A percentile compares a stretch with the other conserved stretches of the same genome.
phyloP scores from a whole-genome alignment of 352 stramenopile species.

The Globisporangium radiosum region DNA sequence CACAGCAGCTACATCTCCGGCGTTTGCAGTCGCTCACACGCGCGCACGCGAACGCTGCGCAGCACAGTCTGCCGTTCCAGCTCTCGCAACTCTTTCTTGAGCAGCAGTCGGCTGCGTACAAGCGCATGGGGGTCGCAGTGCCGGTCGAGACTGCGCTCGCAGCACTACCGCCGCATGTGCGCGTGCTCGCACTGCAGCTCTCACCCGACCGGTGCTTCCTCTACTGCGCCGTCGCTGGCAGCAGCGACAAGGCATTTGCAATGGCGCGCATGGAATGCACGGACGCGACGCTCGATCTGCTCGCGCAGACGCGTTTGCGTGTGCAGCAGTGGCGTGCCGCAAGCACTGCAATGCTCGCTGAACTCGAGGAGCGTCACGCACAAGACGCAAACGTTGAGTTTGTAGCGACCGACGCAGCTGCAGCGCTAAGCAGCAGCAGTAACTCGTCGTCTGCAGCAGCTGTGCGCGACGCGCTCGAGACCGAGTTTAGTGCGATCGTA shows the following conservation, averaged over 20 bases:
- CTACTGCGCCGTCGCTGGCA: conserved; percentile 36
- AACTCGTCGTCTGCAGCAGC: conserved; percentile 1
- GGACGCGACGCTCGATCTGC: conserved; percentile 14
- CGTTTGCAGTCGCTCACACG: conserved; percentile 30
- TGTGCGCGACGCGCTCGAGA: conserved; percentile 37
- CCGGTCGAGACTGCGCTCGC: conserved; percentile 36
- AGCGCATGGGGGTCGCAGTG: conserved; percentile 40
- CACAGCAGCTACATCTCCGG: conserved; percentile 40
- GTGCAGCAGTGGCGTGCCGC: conserved; percentile 31
- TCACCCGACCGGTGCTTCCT: conserved; percentile 64
- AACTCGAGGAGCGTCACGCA: conserved; percentile 28
- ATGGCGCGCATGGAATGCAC: conserved; percentile 64
- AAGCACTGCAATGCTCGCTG: conserved; percentile 29
- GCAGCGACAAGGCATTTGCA: conserved; percentile 29
- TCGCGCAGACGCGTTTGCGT: conserved; percentile 23
- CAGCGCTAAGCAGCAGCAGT: background rate
- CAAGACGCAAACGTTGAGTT: conserved; percentile 41
- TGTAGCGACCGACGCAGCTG: conserved; percentile 7
- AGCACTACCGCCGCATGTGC: conserved; percentile 25
- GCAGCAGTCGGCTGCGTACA: conserved; percentile 57
- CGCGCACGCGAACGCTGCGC: conserved; percentile 30
- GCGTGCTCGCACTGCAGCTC: conserved; percentile 56
- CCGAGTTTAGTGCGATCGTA: conserved; percentile 46
- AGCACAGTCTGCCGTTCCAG: conserved; percentile 54
- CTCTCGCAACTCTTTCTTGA: conserved; percentile 61